phyloP scores from a whole-genome alignment of 495 filamentous ascomycete species.

The Aspergillus affinis region DNA sequence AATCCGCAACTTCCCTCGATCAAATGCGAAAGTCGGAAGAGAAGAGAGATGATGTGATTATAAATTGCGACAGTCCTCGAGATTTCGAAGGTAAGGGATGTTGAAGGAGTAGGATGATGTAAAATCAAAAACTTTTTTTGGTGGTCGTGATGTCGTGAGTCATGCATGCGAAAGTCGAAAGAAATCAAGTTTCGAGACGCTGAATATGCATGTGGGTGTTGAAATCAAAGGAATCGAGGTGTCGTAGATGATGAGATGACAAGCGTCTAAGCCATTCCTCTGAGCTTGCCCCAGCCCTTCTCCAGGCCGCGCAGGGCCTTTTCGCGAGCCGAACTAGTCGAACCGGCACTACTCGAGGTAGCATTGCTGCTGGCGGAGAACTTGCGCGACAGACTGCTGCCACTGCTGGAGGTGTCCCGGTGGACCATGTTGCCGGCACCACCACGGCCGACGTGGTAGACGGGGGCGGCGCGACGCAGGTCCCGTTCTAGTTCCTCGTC shows the following conservation, averaged over 20 bases:
- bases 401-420: conserved; percentile 30
- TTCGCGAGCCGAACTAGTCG: conserved; percentile 40
- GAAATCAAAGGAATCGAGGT: not conserved
- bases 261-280: conserved; percentile 39
- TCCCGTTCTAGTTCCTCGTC: conserved; percentile 87
- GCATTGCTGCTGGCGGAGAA: conserved; percentile 38
- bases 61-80: conserved; percentile 3
- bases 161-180: conserved; percentile 19
- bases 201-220: not conserved
- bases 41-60: conserved; percentile 13
- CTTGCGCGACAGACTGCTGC: conserved; percentile 35
- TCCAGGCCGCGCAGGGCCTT: conserved; percentile 43
- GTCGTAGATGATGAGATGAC: too few species aligned
- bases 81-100: conserved; percentile 5
- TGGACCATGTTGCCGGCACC: conserved; percentile 79
- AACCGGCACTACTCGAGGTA: conserved; percentile 40
- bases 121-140: conserved; percentile 29
- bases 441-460: conserved; percentile 84
- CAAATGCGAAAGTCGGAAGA: not conserved
- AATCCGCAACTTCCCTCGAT: too few species aligned
- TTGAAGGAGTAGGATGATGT: conserved; percentile 3
- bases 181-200: conserved; percentile 1
- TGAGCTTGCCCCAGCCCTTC: conserved; percentile 48
- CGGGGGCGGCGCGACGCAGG: conserved; percentile 58
- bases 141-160: conserved; percentile 32